Evolutionary conservation across 805 yeast species (phyloP), one percentile per base, ranked within the genome.

Genomic region (Martiniozyma abietophila): DNA sequence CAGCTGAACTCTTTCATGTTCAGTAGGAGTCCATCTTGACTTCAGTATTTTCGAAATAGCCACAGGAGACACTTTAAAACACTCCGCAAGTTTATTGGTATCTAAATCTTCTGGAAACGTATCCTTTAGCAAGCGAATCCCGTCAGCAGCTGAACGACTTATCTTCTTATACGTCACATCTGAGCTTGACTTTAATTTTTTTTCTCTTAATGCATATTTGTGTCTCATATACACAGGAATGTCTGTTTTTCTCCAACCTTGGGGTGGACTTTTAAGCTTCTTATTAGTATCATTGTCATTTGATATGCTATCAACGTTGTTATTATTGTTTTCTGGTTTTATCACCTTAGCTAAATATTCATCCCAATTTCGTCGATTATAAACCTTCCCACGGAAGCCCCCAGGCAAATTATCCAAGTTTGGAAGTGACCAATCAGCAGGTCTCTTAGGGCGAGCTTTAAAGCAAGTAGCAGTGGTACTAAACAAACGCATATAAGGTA

Each of bases 1-100:
- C 12, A 67, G 50, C 19, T 48, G 54, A 5, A 54, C 65, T 25
- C 62, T 67, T 39, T 77, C 82, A n/a, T 64, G 66, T 1, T 60
- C 66, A 4, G 55, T 62, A 1, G 95, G 95, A 12, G 53, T 57
- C 94, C 95, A 88, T 25, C 67, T 73, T 5, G 89, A 76, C 50
- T 74, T 76, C 43, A 88, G 52, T 14, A 88, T 84, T 42, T 95
- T 69, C 39, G 95, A 63, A 2, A 86, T 70, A 0, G 88, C 82
- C 45, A 86, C 94, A 1, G 94, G 89, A 1, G 92, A 80, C 5
- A 84, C 67, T 31, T 69, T 62, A 56, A 80, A 86, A 49, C 68
- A 69, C 21, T 68, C 61, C 0, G 85, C 79, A 5, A 88, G 52
- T 27, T 74, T 78, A 3, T 61, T 59, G 2, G 78, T 67, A 4